Evolutionary conservation across 106 monocot genomes (phyloP).

Genomic region (Dendrobium nobile): DNA sequence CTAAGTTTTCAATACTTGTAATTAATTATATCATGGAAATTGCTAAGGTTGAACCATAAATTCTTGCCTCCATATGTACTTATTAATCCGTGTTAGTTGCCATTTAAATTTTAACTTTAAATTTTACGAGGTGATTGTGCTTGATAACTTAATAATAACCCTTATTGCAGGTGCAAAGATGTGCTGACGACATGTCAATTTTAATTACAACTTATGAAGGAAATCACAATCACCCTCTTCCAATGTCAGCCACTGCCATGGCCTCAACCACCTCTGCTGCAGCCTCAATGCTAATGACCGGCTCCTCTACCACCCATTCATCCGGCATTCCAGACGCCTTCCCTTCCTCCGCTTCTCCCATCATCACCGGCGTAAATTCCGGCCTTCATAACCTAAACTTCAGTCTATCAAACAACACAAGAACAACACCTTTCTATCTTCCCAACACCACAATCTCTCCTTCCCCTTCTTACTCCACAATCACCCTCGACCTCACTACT

Average conservation of each 20-base stretch:
- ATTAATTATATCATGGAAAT: too few species aligned
- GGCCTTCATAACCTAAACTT: conserved; percentile 23
- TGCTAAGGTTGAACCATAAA: too few species aligned
- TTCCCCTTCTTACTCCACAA: conserved; percentile 29
- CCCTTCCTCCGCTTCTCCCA: not conserved
- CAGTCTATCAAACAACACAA: conserved; percentile 11
- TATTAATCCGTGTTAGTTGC: too few species aligned
- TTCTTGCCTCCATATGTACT: too few species aligned
- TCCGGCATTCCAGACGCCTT: not conserved
- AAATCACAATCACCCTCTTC: conserved; percentile 62
- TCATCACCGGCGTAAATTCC: not conserved
- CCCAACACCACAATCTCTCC: conserved; percentile 21
- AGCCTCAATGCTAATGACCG: conserved; percentile 51
- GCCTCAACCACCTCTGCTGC: conserved; percentile 72
- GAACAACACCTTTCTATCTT: conserved; percentile 17
- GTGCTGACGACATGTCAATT: conserved; percentile 61
- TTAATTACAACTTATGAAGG: conserved; percentile 74
- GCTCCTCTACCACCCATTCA: conserved; percentile 9
- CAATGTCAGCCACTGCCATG: conserved; percentile 59
- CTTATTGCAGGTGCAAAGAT: conserved; percentile 54
- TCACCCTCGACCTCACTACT: conserved; percentile 49
- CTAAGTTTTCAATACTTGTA: too few species aligned
- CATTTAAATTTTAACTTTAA: too few species aligned
- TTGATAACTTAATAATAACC: too few species aligned
- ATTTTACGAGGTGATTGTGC: too few species aligned